Evolutionary conservation across 768 basidiomycete species (phyloP).

Genomic region (Pisolithus microcarpus): DNA sequence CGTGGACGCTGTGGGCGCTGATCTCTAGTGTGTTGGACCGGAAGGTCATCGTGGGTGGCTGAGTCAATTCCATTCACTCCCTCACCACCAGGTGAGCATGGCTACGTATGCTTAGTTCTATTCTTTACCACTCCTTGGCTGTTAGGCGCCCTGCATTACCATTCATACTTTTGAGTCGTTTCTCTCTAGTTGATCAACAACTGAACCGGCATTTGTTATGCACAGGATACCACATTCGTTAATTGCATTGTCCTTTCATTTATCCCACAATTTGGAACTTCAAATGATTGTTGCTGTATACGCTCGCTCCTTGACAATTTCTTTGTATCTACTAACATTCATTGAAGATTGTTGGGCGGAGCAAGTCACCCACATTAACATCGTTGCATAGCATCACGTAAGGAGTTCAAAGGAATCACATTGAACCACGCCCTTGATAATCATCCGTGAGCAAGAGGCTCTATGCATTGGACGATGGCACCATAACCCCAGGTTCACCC

Average conservation of each 20-base stretch:
- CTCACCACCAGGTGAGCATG: neutral
- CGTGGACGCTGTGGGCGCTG: conserved; percentile 69
- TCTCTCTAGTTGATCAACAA: neutral
- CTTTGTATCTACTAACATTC: no score
- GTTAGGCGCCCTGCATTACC: conserved; percentile 1
- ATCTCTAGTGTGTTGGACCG: conserved; percentile 34
- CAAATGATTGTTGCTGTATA: neutral
- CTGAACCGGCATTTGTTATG: conserved; percentile 1
- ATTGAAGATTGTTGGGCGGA: no score
- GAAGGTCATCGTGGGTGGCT: neutral
- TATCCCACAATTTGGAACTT: neutral
- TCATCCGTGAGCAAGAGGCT: no score
- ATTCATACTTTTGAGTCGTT: neutral
- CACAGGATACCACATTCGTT: conserved; percentile 18
- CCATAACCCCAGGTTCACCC: no score
- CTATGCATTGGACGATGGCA: no score
- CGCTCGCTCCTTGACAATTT: neutral
- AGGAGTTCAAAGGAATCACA: no score
- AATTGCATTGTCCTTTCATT: neutral
- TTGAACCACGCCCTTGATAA: no score
- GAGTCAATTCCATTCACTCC: neutral
- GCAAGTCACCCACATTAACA: no score
- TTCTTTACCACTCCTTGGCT: conserved; percentile 5
- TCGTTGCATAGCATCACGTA: no score
- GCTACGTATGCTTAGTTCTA: neutral